These are phyloP conservation scores for Cardiospermum halicacabum DNA, from an alignment of 345 rosid species.

Conservation along the genomic window DNA sequence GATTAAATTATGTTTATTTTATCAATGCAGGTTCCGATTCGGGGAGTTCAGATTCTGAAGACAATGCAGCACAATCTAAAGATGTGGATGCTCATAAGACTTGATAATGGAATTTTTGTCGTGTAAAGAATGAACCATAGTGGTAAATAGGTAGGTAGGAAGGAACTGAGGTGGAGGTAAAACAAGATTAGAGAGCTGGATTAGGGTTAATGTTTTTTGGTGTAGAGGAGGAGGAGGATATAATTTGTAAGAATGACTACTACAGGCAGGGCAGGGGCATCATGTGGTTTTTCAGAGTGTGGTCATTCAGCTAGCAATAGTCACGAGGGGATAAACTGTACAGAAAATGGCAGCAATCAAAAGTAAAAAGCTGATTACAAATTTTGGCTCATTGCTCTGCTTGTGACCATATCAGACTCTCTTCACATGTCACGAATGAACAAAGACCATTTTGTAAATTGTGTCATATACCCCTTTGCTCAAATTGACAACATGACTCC, in stretches of 20 bases:
- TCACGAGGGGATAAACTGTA: conserved; percentile 3
- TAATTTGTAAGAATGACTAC: too few species aligned
- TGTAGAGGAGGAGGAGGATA: too few species aligned
- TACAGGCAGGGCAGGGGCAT: not conserved
- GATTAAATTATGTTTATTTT: not conserved
- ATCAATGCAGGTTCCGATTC: conserved; percentile 33
- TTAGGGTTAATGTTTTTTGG: too few species aligned
- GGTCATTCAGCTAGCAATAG: conserved; percentile 7
- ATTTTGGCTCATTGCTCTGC: not conserved
- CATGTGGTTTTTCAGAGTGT: conserved; percentile 15
- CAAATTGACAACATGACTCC: too few species aligned
- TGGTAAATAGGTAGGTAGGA: not conserved
- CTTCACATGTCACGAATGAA: not conserved
- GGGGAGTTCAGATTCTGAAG: conserved; percentile 37
- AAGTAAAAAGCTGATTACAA: not conserved
- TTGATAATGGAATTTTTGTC: not conserved
- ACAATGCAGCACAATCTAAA: conserved; percentile 31
- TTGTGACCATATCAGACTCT: not conserved
- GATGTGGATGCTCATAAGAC: conserved; percentile 15
- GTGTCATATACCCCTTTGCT: too few species aligned
- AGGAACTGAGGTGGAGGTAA: not conserved
- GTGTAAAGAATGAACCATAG: not conserved
- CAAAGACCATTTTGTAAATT: too few species aligned
- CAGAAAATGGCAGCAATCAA: conserved; percentile 1
- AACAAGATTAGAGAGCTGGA: too few species aligned